Evolutionary conservation across 208 protist genomes (phyloP), one percentile per base, ranked within the genome.

Genomic region (Leishmania amazonensis): DNA sequence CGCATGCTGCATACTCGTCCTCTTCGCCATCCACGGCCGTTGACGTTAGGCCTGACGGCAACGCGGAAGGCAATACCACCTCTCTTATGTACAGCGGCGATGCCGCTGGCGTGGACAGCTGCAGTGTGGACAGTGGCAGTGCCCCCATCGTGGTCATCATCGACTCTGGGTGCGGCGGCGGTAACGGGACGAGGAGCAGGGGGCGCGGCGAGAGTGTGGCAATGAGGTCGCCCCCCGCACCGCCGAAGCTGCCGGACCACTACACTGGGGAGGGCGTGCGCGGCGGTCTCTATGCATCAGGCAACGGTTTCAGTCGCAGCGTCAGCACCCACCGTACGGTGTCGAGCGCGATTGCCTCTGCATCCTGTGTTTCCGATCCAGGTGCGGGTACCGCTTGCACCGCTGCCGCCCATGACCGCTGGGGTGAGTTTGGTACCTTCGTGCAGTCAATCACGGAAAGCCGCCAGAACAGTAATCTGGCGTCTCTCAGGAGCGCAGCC

Each of bases 401-500:
- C 8, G 53, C 58, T 28, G 45, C 60, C 42, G n/a, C 60, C 2
- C 60, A 53, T 35, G 77, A 85, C 60, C 76, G 13, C 57, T 85
- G 81, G 81, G 60, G 72, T 53, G 81, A 85, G 24, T 81, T 85
- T 60, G 81, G 81, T 3, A 57, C 75, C 6, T 79, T 85, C 65
- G 81, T 85, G 49, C 81, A 85, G 64, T 81, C 81, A 49, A 75
- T 85, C 73, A 85, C 81, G 13, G 81, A 85, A 51, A 85, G 58
- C 31, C 71, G 77, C 35, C 73, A 67, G 11, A 85, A 85, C 72
- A 75, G 81, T 54, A 85, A 85, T 53, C 9, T 78, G 40, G 64
- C 51, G 62, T 74, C 81, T 0, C 45, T 81, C 72, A 62, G 67
- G 62, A 81, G 81, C 47, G 81, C 71, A 72, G 71, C 70, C 49